phyloP scores from a whole-genome alignment of 768 basidiomycete species.

The Termitomyces sp. region DNA sequence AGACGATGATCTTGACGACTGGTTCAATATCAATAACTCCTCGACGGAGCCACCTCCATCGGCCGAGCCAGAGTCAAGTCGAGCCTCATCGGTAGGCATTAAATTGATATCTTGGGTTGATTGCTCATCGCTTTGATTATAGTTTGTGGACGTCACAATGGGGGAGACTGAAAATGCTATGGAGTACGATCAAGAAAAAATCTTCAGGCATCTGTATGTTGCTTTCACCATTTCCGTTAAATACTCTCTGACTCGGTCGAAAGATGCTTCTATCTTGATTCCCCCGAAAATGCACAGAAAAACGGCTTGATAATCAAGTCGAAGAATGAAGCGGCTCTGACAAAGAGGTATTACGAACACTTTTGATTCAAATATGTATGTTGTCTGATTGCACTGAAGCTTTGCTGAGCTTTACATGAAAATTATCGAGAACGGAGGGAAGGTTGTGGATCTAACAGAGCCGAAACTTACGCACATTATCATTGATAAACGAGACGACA shows the following conservation, averaged over 20 bases:
- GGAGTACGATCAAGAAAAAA: constrained; percentile 73
- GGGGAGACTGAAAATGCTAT: constrained; percentile 63
- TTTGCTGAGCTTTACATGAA: constrained; percentile 44
- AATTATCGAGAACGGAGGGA: constrained; percentile 70
- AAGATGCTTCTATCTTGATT: constrained; percentile 89
- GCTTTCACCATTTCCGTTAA: neutral
- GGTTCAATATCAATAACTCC: constrained; percentile 29
- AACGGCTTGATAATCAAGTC: constrained; percentile 57
- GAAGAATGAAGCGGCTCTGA: constrained; percentile 47
- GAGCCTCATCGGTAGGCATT: constrained; percentile 7
- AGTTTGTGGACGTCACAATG: constrained; percentile 47
- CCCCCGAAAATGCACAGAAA: constrained; percentile 62
- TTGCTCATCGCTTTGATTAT: neutral
- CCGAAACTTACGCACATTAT: constrained; percentile 84
- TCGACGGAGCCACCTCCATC: constrained; percentile 3
- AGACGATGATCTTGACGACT: constrained; percentile 31
- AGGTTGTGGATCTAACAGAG: constrained; percentile 60
- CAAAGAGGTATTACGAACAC: constrained; percentile 37
- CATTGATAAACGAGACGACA: constrained; percentile 76
- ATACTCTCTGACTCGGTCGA: neutral
- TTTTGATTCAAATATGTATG: neutral
- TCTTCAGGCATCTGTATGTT: constrained; percentile 80
- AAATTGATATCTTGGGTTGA: neutral
- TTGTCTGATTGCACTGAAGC: constrained; percentile 29
- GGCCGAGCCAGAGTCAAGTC: neutral